phyloP scores from a whole-genome alignment of 2,329 filamentous ascomycete species.

The Helminthosporium solani region DNA sequence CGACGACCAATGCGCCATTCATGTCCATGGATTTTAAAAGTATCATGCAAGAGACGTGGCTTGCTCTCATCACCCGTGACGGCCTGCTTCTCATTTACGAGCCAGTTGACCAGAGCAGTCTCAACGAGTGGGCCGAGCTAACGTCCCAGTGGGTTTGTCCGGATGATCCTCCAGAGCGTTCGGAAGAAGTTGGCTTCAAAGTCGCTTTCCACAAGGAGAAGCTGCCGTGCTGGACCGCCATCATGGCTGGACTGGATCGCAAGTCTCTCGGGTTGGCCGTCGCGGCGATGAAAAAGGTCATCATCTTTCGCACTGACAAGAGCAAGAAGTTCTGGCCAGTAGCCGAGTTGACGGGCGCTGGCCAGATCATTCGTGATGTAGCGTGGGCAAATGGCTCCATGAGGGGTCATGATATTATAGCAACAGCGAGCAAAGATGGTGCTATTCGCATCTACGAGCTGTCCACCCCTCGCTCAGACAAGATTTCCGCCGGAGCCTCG shows the following conservation, averaged over 20 bases:
- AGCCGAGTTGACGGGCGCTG: conserved; percentile 71
- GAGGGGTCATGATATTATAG: conserved; percentile 84
- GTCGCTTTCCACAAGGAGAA: conserved; percentile 88
- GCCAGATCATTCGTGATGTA: conserved; percentile 78
- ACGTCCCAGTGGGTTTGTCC: conserved; percentile 75
- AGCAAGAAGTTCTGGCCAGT: conserved; percentile 82
- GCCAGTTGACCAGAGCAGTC: conserved; percentile 78
- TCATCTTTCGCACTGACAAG: conserved; percentile 76
- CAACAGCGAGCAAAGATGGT: conserved; percentile 91
- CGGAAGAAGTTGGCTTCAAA: conserved; percentile 83
- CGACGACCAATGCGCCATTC: conserved; percentile 69
- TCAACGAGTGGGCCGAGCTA: conserved; percentile 72
- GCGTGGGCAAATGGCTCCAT: conserved; percentile 93
- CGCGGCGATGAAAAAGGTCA: conserved; percentile 79
- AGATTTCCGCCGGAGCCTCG: conserved; percentile 25
- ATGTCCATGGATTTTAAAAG: conserved; percentile 84
- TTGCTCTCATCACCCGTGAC: conserved; percentile 81
- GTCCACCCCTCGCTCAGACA: conserved; percentile 57
- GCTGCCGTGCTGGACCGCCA: conserved; percentile 72
- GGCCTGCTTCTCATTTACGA: conserved; percentile 79
- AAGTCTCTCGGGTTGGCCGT: conserved; percentile 82
- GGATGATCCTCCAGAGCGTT: conserved; percentile 62
- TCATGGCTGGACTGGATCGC: conserved; percentile 76
- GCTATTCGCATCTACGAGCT: conserved; percentile 85
- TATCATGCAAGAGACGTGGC: conserved; percentile 78